Percentiles rank a stretch among this genome's conserved stretches.
Conservation (phyloP, 140 eudicot genomes). For the Cichorium intybus region DNA sequence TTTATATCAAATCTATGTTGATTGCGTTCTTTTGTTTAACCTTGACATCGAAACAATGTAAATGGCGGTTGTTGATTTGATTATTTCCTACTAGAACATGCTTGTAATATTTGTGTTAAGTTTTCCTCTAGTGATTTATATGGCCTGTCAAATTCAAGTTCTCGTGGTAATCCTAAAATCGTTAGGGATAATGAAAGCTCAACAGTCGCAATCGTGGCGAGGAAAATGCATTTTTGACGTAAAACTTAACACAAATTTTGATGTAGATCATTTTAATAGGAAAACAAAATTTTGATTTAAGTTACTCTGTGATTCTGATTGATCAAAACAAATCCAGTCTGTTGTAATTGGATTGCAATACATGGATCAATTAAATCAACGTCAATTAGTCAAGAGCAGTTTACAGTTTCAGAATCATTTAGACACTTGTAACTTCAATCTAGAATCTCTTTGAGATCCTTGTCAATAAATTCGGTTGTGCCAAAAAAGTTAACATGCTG, state of each 20-base stretch:
- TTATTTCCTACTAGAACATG: background rate
- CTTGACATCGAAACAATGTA: background rate
- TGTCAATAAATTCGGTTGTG: too few relatives aligned
- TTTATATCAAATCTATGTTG: conserved; percentile 8
- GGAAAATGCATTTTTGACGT: too few relatives aligned
- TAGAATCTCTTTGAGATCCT: background rate
- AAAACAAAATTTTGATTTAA: too few relatives aligned
- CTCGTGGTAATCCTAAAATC: too few relatives aligned
- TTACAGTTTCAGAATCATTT: background rate
- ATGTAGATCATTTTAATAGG: background rate
- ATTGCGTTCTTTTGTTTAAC: background rate
- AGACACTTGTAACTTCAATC: background rate
- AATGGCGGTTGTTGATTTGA: background rate
- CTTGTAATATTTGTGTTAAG: background rate
- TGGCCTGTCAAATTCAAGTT: too few relatives aligned
- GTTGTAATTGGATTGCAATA: too few relatives aligned
- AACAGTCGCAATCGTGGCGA: background rate
- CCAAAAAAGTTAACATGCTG: too few relatives aligned
- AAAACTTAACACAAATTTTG: background rate
- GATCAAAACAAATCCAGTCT: too few relatives aligned
- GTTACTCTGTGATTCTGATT: too few relatives aligned
- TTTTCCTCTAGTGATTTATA: background rate
- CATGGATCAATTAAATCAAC: background rate
- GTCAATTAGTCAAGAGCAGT: background rate
- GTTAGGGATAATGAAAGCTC: too few relatives aligned